Evolutionary conservation across 306 rosid genomes (phyloP), one percentile per base, ranked within the genome.

Genomic region (Vigna hirtella): DNA sequence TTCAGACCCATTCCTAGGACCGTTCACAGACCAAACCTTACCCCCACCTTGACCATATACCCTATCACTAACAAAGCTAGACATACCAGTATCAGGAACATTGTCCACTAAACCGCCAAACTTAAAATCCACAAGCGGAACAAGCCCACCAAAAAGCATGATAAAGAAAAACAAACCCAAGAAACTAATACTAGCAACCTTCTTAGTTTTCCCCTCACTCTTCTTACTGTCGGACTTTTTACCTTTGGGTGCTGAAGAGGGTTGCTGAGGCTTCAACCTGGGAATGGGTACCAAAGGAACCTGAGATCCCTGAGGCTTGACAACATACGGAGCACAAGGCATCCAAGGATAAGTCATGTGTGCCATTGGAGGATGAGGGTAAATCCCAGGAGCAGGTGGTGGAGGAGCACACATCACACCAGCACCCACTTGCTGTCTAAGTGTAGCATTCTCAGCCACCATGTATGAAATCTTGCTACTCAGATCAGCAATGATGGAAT

Each of bases 221-320:
- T 89, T 94, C 86, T 83, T 91, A 74, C 82, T 55, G 73, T 87
- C 96, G 0, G 77, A 67, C 72, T 84, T 87, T 66, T 87, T 95
- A 18, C 32, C 34, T 87, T 82, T 96, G 1, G 93, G 52, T 2
- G 85, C 84, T 0, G 94, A 47, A 36, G 42, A 83, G 0, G 91
- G 83, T 61, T 80, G 91, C 77, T 84, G 94, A 67, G 99, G 72
- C 90, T 90, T 91, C 85, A 93, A 83, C 70, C 94, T 87, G 2
- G 99, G 99, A 83, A 96, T 96, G 0, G 99, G 99, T 10, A 96
- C 93, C 89, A 93, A 75, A 50, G 96, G 99, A 70, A 89, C 89
- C 78, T 89, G 96, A 80, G 98, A 91, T 22, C 99, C 98, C 76
- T 87, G 96, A 13, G 90, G 88, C 63, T 90, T 93, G 32, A 91